Conservation (phyloP, 2,329 filamentous ascomycete species). For the Pseudogymnoascus sp. region DNA sequence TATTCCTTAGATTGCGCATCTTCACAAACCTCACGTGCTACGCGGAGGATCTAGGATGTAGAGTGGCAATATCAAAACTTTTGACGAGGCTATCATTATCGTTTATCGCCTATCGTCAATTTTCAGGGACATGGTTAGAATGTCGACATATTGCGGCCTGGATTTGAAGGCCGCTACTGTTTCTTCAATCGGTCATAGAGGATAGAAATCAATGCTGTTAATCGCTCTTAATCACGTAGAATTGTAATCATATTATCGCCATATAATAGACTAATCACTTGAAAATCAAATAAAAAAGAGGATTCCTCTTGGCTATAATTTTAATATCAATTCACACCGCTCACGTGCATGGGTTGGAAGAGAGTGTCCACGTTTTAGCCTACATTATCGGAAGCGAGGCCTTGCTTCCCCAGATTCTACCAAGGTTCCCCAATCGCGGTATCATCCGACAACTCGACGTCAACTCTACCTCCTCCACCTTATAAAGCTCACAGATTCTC, state of each 20-base stretch:
- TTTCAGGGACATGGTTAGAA: not conserved
- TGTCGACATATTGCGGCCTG: not conserved
- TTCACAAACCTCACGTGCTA: conserved; percentile 14
- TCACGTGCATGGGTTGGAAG: not conserved
- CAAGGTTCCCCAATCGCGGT: conserved; percentile 7
- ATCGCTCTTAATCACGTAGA: not conserved
- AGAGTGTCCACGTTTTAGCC: not conserved
- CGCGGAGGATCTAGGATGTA: not conserved
- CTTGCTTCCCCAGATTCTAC: conserved; percentile 5
- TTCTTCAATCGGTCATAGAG: not conserved
- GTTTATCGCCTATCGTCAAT: conserved; percentile 6
- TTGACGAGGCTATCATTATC: conserved; percentile 1
- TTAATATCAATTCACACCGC: not conserved
- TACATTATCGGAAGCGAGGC: not conserved
- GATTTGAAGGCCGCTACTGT: not conserved
- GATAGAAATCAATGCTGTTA: not conserved
- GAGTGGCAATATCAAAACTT: conserved; percentile 7
- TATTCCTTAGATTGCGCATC: conserved; percentile 86
- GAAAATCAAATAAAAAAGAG: not conserved
- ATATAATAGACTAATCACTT: not conserved
- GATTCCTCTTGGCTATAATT: not conserved
- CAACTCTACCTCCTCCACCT: not conserved
- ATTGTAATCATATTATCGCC: not conserved
- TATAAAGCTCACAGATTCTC: not conserved
- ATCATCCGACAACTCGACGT: conserved; percentile 5